Evolutionary conservation across 768 basidiomycete genomes (phyloP).

Genomic region (Rubroboletus satanas): DNA sequence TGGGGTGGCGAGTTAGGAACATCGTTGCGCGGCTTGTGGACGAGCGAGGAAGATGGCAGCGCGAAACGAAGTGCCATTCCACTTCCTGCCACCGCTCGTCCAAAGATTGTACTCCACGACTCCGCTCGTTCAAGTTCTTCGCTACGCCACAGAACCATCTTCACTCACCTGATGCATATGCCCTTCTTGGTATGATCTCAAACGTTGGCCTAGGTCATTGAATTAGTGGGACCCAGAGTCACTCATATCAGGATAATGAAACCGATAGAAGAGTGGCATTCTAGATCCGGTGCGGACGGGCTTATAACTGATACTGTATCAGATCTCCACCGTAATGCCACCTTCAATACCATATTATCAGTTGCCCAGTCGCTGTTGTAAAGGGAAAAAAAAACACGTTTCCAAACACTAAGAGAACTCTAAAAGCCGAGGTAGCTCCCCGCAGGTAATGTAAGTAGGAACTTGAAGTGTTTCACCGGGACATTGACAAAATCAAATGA

Average conservation of each 20-base stretch:
- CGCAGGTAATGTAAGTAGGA: too few relatives aligned
- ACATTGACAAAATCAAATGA: too few relatives aligned
- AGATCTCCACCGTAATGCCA: conserved; percentile 4
- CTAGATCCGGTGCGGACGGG: background rate
- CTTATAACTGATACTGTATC: background rate
- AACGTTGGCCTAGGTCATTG: background rate
- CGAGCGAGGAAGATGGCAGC: background rate
- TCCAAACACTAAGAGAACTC: conserved; percentile 7
- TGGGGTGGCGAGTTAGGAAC: background rate
- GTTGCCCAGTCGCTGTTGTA: background rate
- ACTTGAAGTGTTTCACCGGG: too few relatives aligned
- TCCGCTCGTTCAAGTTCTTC: conserved; percentile 1
- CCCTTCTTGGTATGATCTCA: background rate
- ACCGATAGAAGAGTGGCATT: background rate
- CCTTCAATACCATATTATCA: background rate
- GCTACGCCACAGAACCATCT: conserved; percentile 22
- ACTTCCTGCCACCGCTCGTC: background rate
- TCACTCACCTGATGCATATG: conserved; percentile 7
- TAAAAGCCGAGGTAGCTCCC: background rate
- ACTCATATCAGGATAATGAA: conserved; percentile 1
- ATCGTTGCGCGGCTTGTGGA: background rate
- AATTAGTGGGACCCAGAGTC: background rate
- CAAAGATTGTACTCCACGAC: background rate
- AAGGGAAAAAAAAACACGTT: background rate
- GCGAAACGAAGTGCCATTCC: background rate